Percentiles rank a stretch among this genome's conserved stretches.
Conservation (phyloP, 331 rosid genomes). For the Malus hybrid region DNA sequence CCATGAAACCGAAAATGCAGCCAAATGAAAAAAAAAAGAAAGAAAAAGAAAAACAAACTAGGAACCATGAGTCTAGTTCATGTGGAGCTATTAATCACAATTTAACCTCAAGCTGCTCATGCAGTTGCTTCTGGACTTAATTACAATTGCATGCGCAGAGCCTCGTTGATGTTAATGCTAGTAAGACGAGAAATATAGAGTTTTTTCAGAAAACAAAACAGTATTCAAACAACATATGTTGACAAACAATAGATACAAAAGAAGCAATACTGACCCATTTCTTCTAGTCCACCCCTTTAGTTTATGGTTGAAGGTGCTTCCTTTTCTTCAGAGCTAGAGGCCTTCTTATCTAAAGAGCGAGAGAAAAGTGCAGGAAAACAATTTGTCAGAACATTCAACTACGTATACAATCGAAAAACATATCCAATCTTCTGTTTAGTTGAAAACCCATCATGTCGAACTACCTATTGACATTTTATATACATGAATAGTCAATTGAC, state of each 20-base stretch:
- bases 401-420: no score
- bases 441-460: no score
- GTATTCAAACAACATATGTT: background rate
- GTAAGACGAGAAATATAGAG: background rate
- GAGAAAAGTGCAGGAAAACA: no score
- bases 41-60: no score
- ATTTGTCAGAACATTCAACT: no score
- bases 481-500: no score
- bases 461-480: no score
- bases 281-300: conserved; percentile 14
- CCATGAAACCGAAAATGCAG: no score
- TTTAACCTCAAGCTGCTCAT: conserved; percentile 38
- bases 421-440: no score
- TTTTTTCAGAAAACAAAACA: background rate
- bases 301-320: conserved; percentile 8
- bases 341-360: conserved; percentile 21
- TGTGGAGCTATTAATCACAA: no score
- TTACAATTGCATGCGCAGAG: conserved; percentile 38
- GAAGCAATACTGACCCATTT: conserved; percentile 22
- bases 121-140: conserved; percentile 29
- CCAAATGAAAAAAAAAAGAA: no score
- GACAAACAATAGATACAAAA: background rate
- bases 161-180: conserved; percentile 28
- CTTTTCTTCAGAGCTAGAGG: conserved; percentile 28
- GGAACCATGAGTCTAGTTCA: no score